Percentiles rank a stretch among this genome's conserved stretches.
These are phyloP conservation scores for Golubevia pallescens DNA, from an alignment of 1,284 basidiomycete genomes.

Conservation along the genomic window DNA sequence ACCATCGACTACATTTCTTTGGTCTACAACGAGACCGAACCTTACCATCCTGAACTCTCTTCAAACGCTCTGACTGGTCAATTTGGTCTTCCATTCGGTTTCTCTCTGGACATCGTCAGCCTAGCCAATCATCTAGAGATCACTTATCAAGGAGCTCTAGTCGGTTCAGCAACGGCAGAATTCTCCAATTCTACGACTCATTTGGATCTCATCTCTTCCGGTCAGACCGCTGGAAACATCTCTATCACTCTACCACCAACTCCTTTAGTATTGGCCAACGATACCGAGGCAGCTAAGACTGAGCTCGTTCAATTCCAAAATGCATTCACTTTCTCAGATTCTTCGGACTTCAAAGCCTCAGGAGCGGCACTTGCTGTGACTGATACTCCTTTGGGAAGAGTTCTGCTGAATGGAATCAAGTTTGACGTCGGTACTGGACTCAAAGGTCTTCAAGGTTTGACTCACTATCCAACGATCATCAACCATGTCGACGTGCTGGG, in stretches of 20 bases:
- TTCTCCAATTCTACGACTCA: constrained; percentile 49
- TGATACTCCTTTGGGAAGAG: constrained; percentile 53
- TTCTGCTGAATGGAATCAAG: constrained; percentile 52
- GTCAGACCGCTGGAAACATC: constrained; percentile 53
- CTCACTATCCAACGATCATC: constrained; percentile 50
- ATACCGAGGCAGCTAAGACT: constrained; percentile 38
- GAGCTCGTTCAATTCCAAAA: constrained; percentile 52
- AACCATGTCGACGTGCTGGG: constrained; percentile 57
- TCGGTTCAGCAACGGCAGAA: constrained; percentile 24
- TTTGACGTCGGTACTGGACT: constrained; percentile 58
- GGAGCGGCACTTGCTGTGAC: constrained; percentile 51
- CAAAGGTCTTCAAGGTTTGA: constrained; percentile 47
- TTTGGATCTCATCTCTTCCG: constrained; percentile 40
- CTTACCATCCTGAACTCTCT: constrained; percentile 48
- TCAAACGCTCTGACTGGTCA: constrained; percentile 42
- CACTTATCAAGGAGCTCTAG: constrained; percentile 28
- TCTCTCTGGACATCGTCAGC: constrained; percentile 50
- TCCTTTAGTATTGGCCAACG: constrained; percentile 35
- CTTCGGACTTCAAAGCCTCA: constrained; percentile 32
- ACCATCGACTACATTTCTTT: constrained; percentile 49
- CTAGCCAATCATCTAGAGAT: constrained; percentile 51
- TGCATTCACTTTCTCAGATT: constrained; percentile 39
- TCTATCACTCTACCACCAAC: constrained; percentile 48
- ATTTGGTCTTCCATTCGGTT: constrained; percentile 57
- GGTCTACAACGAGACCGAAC: constrained; percentile 31